phyloP scores from a whole-genome alignment of 108 stramenopile species.

The Discostella pseudostelligera region DNA sequence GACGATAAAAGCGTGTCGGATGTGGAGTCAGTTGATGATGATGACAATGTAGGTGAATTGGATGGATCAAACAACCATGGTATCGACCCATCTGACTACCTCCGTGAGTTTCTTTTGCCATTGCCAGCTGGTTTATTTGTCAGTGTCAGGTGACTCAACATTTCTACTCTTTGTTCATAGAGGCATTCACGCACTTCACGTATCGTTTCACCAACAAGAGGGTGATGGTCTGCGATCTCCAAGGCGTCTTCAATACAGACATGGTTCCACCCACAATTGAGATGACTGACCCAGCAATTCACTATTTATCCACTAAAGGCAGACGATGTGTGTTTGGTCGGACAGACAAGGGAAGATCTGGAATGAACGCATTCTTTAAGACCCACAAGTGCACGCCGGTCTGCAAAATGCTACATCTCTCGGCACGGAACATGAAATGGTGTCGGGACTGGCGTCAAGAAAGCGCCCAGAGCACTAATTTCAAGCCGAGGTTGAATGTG shows the following conservation, averaged over 20 bases:
- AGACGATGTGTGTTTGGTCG: constrained; percentile 50
- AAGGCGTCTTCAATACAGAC: constrained; percentile 61
- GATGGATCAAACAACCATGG: neutral
- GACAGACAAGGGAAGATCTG: constrained; percentile 54
- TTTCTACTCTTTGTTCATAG: neutral
- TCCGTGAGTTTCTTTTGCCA: constrained; percentile 16
- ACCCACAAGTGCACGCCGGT: constrained; percentile 57
- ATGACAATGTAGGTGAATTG: neutral
- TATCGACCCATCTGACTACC: constrained; percentile 52
- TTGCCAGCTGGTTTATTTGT: neutral
- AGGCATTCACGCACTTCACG: constrained; percentile 57
- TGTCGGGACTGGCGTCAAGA: constrained; percentile 29
- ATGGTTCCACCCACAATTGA: constrained; percentile 55
- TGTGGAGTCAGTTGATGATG: constrained; percentile 19
- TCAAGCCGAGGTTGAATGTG: no score
- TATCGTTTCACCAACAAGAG: constrained; percentile 48
- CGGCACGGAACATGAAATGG: constrained; percentile 51
- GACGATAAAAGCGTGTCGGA: constrained; percentile 36
- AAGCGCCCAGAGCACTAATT: constrained; percentile 21
- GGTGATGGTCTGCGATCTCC: constrained; percentile 58
- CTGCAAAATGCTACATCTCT: constrained; percentile 54
- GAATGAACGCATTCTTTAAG: constrained; percentile 53
- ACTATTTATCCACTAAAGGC: constrained; percentile 44
- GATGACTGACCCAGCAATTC: constrained; percentile 67
- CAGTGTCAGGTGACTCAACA: neutral